Evolutionary conservation across 2,329 filamentous ascomycete species (phyloP), one percentile per base, ranked within the genome.

Genomic region (Chlorencoelia australis): DNA sequence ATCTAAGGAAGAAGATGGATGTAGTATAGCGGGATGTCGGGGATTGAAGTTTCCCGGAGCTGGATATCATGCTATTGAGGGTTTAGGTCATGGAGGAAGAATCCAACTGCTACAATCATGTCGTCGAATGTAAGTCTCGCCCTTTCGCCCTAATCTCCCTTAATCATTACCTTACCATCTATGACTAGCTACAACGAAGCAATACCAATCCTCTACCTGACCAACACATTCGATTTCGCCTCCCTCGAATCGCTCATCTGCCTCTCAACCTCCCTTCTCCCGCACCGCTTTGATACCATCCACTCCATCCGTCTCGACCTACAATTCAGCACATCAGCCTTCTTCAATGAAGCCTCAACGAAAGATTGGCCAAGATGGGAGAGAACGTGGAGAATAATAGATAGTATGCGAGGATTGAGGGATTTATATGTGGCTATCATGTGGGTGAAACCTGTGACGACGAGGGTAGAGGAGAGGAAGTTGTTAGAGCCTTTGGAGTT

Each of bases 151-250:
- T 10, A 20, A 17, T 24, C 28, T 14, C 14, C 2, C 14, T 33
- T n/a, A 2, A 7, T 13, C 20, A 30, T n/a, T 7, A 13, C n/a
- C 21, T 24, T 13, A n/a, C 13, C 3, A 5, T 16, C 25, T 17
- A 8, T 13, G 10, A 21, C 29, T 25, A 52, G 50, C 22, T 52
- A 52, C 16, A 32, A 40, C 6, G 45, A 50, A 21, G 46, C 47
- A 30, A 41, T 50, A 10, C 13, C 37, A 10, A 33, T 51, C 4
- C 42, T 52, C n/a, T 52, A 52, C 31, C 39, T 35, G 11, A 33
- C 39, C 29, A 52, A 48, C 20, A 47, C 29, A 7, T 51, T 52
- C 30, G 44, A 52, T n/a, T 51, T 52, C 18, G 43, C 49, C 11
- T 40, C 40, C 28, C 40, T 49, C 28, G 48, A 50, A 36, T 30